Evolutionary conservation across 2,329 filamentous ascomycete species (phyloP), one percentile per base, ranked within the genome.

Genomic region (Claviceps sp.): DNA sequence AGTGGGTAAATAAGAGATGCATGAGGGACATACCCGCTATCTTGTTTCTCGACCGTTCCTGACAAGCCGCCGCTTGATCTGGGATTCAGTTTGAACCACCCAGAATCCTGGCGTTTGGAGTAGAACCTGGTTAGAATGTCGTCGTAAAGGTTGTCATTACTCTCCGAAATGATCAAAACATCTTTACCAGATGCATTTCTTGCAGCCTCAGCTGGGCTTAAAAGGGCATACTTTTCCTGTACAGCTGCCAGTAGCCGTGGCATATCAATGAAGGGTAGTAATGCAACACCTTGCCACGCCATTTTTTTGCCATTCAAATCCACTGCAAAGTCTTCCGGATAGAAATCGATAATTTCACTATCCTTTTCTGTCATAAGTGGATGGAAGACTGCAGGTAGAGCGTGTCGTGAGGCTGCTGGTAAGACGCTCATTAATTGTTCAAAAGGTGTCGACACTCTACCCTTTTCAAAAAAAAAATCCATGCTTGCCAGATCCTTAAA

Each of bases 241-340:
- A 97, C 91, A 8, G 91, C 91, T 18, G 77, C 75, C 8, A 98
- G 73, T 18, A 98, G 72, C 50, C 90, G 82, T 50, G 84, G 82
- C 75, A 95, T 93, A 61, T 98, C 90, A 61, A 98, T 98, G 66
- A 97, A 98, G 0, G 93, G 93, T 37, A 98, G 76, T 20, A 98
- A 73, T 2, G 89, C 89, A 50, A 98, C 85, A 57, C 93, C 93
- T 66, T 97, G 91, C 93, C 94, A 98, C 0, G 89, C 89, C 70
- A 96, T 94, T 65, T 97, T 98, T 73, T 97, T 97, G 51, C 93
- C 93, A 59, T 98, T 98, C 43, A 97, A 71, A 66, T 98, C 93
- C 50, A 97, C 79, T 16, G 86, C 82, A 60, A 98, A 98, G 24
- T 95, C 88, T 62, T 90, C 86, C 0, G 94, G 94, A 61, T 98